A percentile compares a stretch with the other conserved stretches of the same genome.
phyloP scores from a whole-genome alignment of 176 grass and related monocot species.

The Oryza meridionalis region DNA sequence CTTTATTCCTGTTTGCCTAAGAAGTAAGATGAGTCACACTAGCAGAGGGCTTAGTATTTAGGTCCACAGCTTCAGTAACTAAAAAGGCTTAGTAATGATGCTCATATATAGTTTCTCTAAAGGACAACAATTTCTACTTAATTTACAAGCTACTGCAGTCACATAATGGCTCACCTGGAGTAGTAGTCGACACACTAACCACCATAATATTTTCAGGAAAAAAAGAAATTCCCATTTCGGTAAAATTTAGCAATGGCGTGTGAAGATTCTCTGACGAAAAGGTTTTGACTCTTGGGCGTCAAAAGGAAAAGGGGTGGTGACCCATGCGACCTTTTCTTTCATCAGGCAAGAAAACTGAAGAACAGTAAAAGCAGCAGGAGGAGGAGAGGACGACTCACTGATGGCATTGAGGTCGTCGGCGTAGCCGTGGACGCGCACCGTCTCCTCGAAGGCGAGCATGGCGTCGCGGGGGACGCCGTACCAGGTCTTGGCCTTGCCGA shows the following conservation, averaged over 20 bases:
- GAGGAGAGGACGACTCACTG: constrained; percentile 56
- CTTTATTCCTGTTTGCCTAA: neutral
- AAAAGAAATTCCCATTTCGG: neutral
- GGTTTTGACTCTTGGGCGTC: constrained; percentile 35
- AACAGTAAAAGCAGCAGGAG: constrained; percentile 29
- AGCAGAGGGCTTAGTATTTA: neutral
- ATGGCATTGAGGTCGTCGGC: constrained; percentile 91
- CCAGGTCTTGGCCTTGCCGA: constrained; percentile 90
- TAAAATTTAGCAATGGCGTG: constrained; percentile 27
- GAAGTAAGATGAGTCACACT: neutral
- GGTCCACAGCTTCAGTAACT: constrained; percentile 23
- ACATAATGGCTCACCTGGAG: constrained; percentile 27
- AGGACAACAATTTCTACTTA: constrained; percentile 25
- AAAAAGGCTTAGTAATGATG: neutral
- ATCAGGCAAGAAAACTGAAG: constrained; percentile 37
- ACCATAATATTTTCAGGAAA: constrained; percentile 3
- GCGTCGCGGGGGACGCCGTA: constrained; percentile 95
- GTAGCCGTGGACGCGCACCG: constrained; percentile 80
- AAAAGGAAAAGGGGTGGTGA: constrained; percentile 6
- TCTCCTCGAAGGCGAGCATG: constrained; percentile 90
- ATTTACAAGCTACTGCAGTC: constrained; percentile 18
- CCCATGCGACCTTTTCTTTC: constrained; percentile 17
- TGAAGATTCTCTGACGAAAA: constrained; percentile 16
- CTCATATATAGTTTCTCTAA: constrained; percentile 1
- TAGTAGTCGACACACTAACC: constrained; percentile 20